Evolutionary conservation across 2,329 filamentous ascomycete genomes (phyloP), one percentile per base, ranked within the genome.

Genomic region (Fusarium scirpi): DNA sequence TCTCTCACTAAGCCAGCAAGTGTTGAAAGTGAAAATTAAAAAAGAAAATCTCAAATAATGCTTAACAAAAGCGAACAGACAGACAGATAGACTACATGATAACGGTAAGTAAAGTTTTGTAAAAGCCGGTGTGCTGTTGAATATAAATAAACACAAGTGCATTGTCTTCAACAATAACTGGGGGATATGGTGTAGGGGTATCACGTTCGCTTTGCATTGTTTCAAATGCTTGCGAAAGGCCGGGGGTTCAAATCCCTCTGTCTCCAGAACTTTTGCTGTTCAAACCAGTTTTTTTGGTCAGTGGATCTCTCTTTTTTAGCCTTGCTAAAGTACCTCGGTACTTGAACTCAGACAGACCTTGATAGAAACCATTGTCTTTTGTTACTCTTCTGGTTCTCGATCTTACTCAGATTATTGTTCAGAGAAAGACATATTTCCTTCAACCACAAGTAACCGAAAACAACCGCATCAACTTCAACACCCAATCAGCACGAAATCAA

Each of bases 221-320:
- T 60, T 34, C 25, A 1, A 54, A 44, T 54, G 56, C 51, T 34
- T 76, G 67, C 72, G 71, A 67, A 76, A 75, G 74, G 74, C 22
- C 74, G 58, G 65, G 74, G 74, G 74, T 76, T 76, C 74, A 76
- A 76, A 70, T 76, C 74, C 74, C 74, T 69, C 55, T 71, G 69
- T 74, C 73, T 76, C 74, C 74, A 76, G 53, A 51, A 0, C 55
- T 67, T 72, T 60, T 58, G 30, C 40, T 6, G 4, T 13, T 25
- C 1, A 3, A 6, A 2, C 1, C 4, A 5, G 11, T 6, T 16
- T 46, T 9, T 48, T 15, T 15, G 6, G 24, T 30, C 8, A 10
- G 40, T 30, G 13, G 16, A 8, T 11, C n/a, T 51, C n/a, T 62
- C 43, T n/a, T 30, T 49, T 60, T 30, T 24, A 29, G 10, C 24